Evolutionary conservation across 208 protist genomes (phyloP).

Genomic region (Wallacemonas sp.): DNA sequence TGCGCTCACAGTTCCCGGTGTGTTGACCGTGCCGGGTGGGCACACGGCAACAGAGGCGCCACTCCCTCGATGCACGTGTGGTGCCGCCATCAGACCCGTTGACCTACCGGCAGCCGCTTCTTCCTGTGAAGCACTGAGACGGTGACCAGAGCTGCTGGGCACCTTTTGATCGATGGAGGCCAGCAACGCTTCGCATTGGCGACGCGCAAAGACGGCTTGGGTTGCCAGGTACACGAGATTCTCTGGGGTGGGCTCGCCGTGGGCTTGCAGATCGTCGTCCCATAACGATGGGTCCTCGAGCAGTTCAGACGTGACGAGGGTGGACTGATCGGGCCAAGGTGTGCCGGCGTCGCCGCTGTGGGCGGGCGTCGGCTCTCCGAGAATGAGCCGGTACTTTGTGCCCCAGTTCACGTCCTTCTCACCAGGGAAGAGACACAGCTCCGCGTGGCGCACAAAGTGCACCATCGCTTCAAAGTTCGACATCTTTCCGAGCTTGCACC

Average conservation of each 20-base stretch:
- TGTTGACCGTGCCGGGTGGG: slow-evolving; percentile 2
- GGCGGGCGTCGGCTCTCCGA: background rate
- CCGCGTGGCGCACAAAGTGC: slow-evolving; percentile 69
- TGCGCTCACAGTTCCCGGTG: slow-evolving; percentile 9
- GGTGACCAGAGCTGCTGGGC: no score
- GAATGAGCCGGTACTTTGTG: background rate
- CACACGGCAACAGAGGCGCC: slow-evolving; percentile 2
- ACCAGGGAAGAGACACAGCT: slow-evolving; percentile 14
- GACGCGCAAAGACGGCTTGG: slow-evolving; percentile 51
- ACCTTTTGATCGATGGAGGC: background rate
- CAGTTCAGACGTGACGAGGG: background rate
- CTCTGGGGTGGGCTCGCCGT: slow-evolving; percentile 29
- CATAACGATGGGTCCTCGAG: slow-evolving; percentile 6
- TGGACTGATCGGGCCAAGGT: background rate
- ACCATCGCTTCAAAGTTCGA: slow-evolving; percentile 84
- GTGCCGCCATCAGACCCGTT: background rate
- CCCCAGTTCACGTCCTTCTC: slow-evolving; percentile 9
- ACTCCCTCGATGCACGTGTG: background rate
- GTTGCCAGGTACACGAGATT: slow-evolving; percentile 54
- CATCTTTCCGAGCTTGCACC: slow-evolving; percentile 65
- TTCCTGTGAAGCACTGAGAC: no score
- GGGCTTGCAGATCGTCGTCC: slow-evolving; percentile 53
- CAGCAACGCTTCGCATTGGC: slow-evolving; percentile 1
- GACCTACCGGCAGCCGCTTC: no score
- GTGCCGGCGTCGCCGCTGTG: background rate